Conservation (phyloP, 2,329 filamentous ascomycete genomes). For the Colletotrichum sp. region DNA sequence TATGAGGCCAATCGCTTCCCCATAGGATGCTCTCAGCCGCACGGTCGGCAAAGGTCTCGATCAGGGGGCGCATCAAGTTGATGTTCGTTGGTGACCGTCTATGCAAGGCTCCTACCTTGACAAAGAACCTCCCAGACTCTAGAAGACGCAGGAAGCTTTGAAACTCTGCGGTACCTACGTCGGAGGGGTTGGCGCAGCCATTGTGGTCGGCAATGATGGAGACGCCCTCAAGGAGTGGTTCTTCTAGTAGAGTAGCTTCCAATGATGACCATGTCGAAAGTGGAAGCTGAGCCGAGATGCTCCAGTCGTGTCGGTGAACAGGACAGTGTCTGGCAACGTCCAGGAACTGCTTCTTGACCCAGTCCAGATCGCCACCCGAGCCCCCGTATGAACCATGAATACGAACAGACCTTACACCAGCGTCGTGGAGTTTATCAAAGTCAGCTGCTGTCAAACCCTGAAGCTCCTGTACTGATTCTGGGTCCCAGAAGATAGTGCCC, state of each 20-base stretch:
- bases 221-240: neutral
- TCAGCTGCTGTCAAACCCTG: neutral
- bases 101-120: neutral
- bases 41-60: neutral
- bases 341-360: neutral
- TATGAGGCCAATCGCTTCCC: neutral
- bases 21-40: neutral
- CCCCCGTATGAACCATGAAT: slow-evolving; percentile 2
- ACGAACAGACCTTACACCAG: neutral
- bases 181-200: neutral
- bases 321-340: neutral
- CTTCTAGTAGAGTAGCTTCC: neutral
- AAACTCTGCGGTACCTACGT: neutral
- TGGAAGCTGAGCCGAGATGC: neutral
- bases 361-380: neutral
- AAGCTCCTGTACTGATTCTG: neutral
- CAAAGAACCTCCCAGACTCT: neutral
- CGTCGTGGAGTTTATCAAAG: neutral
- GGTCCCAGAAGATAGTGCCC: neutral
- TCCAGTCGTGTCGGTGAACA: neutral
- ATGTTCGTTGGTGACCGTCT: neutral
- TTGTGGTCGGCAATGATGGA: neutral
- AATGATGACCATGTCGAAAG: neutral
- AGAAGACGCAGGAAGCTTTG: neutral
- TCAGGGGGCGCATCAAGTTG: neutral